Percentiles rank a stretch among this genome's conserved stretches.
Conservation (phyloP, 148 eudicot genomes). For the Persicaria tinctoria region DNA sequence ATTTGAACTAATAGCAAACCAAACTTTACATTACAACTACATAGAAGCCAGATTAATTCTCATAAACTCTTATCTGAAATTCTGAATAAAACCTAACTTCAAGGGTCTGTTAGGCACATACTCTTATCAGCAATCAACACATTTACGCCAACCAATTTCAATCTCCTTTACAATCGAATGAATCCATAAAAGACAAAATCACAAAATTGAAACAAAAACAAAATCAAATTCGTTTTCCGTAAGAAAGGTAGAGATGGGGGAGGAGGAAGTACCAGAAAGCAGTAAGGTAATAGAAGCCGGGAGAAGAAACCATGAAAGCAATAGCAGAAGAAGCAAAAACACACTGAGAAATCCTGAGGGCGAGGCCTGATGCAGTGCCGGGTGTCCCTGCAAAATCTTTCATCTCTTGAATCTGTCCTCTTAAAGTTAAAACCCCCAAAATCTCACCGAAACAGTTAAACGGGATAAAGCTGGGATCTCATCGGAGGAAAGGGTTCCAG, state of each 20-base stretch:
- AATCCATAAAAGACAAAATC: background rate
- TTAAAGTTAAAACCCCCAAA: background rate
- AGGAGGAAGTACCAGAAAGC: constrained; percentile 55
- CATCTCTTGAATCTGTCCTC: constrained; percentile 26
- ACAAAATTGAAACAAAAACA: background rate
- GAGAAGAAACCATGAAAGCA: constrained; percentile 48
- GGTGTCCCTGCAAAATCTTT: constrained; percentile 72
- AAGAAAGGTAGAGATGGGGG: background rate
- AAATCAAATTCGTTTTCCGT: background rate
- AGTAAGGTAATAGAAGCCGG: constrained; percentile 49
- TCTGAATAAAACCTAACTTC: no score
- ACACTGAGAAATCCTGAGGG: constrained; percentile 46
- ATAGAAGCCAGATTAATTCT: background rate
- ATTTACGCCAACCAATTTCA: background rate
- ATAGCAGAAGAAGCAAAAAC: constrained; percentile 61
- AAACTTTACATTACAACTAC: background rate
- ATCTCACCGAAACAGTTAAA: background rate
- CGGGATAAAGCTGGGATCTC: no score
- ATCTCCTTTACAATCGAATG: background rate
- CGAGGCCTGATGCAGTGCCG: constrained; percentile 53
- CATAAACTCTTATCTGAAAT: background rate
- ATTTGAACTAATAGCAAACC: background rate
- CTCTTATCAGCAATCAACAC: no score
- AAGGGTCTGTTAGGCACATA: no score
- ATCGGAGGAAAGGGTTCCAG: background rate